phyloP scores from a whole-genome alignment of 352 stramenopile species.

The Phytophthora pinifolia region DNA sequence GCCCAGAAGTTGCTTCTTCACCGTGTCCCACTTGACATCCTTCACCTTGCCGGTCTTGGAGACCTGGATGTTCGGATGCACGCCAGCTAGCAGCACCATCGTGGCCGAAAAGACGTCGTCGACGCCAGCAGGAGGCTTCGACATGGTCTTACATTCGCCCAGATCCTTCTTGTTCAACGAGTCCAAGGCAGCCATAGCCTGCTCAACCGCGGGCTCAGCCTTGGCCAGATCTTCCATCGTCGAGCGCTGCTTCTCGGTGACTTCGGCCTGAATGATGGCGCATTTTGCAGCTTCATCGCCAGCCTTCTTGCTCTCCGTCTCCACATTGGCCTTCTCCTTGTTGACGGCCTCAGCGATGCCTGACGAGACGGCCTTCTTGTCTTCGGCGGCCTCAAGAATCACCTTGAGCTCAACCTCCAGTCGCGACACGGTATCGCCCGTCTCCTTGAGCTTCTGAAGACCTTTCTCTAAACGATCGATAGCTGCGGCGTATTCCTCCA shows the following conservation, averaged over 20 bases:
- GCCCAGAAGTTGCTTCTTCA: conserved; percentile 94
- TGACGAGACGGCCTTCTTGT: conserved; percentile 94
- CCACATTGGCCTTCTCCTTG: conserved; percentile 95
- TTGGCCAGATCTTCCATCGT: conserved; percentile 92
- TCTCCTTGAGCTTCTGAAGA: conserved; percentile 93
- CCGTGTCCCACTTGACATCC: conserved; percentile 94
- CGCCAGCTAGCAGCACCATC: conserved; percentile 94
- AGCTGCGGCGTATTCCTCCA: conserved; percentile 85
- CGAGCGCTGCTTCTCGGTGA: conserved; percentile 91
- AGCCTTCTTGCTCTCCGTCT: conserved; percentile 94
- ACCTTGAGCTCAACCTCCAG: conserved; percentile 95
- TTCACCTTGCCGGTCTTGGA: conserved; percentile 96
- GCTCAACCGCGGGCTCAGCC: conserved; percentile 92
- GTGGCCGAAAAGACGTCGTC: conserved; percentile 94
- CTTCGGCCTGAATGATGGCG: conserved; percentile 93
- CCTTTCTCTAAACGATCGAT: conserved; percentile 93
- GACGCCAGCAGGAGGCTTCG: conserved; percentile 92
- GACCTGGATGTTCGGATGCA: conserved; percentile 93
- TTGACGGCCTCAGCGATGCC: conserved; percentile 95
- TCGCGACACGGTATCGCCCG: conserved; percentile 89
- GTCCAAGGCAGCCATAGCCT: conserved; percentile 96
- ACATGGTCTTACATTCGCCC: conserved; percentile 96
- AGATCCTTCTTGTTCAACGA: conserved; percentile 97
- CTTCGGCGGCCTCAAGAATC: conserved; percentile 94
- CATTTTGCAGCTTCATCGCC: conserved; percentile 92